Conservation (phyloP, 1,284 basidiomycete species). For the Pterula multifida region DNA sequence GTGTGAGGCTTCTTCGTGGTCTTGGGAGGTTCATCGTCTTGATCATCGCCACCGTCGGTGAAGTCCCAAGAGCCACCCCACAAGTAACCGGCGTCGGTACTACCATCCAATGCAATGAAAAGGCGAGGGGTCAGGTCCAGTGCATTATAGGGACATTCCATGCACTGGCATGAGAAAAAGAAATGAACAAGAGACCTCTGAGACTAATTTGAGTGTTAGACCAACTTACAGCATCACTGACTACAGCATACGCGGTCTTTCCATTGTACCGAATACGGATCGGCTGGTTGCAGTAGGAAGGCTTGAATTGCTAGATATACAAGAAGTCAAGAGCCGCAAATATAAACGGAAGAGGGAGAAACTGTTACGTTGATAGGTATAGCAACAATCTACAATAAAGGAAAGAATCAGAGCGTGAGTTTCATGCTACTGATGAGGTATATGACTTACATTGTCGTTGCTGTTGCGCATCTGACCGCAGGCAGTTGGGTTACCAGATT, state of each 20-base stretch:
- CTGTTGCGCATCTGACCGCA: neutral
- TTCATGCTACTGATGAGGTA: neutral
- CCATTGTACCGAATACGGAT: neutral
- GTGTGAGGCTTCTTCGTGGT: conserved; percentile 1
- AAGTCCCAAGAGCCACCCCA: conserved; percentile 1
- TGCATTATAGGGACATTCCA: conserved; percentile 1
- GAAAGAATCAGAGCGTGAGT: neutral
- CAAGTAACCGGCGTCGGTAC: neutral
- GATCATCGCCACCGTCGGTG: neutral
- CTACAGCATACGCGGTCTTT: neutral
- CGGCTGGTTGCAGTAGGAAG: neutral
- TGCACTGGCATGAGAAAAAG: neutral
- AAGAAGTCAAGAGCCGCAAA: neutral
- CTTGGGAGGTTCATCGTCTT: neutral
- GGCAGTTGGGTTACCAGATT: neutral
- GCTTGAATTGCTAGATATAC: neutral
- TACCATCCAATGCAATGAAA: conserved; percentile 2
- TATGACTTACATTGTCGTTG: neutral
- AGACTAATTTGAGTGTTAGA: neutral
- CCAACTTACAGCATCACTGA: neutral
- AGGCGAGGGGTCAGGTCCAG: conserved; percentile 2
- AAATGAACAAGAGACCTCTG: neutral
- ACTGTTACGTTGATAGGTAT: neutral
- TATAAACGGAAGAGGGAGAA: neutral
- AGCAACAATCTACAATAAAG: neutral